A percentile compares a stretch with the other conserved stretches of the same genome.
Evolutionary conservation across 148 eudicot genomes (phyloP).

Genomic region (Persicaria tinctoria): DNA sequence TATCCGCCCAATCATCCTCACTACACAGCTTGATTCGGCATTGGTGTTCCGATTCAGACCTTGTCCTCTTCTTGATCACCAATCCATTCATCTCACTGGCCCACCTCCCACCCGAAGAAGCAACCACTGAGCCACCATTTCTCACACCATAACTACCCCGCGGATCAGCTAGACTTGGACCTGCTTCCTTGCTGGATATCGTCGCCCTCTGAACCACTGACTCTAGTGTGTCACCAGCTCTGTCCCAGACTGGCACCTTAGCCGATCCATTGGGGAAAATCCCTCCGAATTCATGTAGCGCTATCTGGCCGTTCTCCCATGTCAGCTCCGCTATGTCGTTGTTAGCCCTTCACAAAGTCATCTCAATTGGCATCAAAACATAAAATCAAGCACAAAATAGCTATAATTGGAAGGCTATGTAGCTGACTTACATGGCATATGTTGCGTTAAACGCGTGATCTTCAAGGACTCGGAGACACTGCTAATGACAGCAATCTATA

Average conservation of each 20-base stretch:
- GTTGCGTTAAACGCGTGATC: background rate
- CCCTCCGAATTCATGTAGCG: slow-evolving; percentile 58
- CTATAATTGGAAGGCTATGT: background rate
- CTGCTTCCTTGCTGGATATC: slow-evolving; percentile 12
- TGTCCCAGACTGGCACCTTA: slow-evolving; percentile 31
- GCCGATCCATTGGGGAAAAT: slow-evolving; percentile 26
- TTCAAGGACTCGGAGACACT: background rate
- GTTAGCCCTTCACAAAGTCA: slow-evolving; percentile 33
- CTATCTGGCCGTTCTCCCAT: slow-evolving; percentile 82
- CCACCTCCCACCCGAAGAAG: slow-evolving; percentile 23
- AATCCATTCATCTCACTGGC: background rate
- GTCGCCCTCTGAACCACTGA: slow-evolving; percentile 76
- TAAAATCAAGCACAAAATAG: too few species aligned
- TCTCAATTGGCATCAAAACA: background rate
- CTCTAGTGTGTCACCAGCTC: slow-evolving; percentile 56
- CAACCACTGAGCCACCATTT: slow-evolving; percentile 28
- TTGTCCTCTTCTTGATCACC: slow-evolving; percentile 1
- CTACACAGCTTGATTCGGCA: background rate
- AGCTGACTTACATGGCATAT: background rate
- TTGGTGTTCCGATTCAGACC: slow-evolving; percentile 1
- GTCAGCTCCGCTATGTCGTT: slow-evolving; percentile 62
- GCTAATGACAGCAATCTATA: too few species aligned
- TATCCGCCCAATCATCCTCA: slow-evolving; percentile 5
- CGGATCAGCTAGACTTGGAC: background rate
- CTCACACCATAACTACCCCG: slow-evolving; percentile 10